Evolutionary conservation across 768 basidiomycete genomes (phyloP).

Genomic region (Boletus coccyginus): DNA sequence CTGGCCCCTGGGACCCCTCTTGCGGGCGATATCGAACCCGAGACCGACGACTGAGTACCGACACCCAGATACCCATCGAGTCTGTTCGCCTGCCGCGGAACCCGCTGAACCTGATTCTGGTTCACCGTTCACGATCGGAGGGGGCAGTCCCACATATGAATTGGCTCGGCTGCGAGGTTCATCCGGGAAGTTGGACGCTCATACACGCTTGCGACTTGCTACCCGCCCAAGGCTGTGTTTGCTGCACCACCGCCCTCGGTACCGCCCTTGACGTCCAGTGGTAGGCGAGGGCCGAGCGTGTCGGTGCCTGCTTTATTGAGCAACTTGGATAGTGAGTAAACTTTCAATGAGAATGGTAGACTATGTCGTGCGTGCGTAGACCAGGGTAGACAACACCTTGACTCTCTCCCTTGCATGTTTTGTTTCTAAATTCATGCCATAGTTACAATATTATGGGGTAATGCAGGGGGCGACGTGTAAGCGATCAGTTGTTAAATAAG

Average conservation of each 20-base stretch:
- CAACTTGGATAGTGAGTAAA: too few species aligned
- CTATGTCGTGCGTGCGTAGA: too few species aligned
- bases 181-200: constrained; percentile 79
- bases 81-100: constrained; percentile 54
- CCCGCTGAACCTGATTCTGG: constrained; percentile 33
- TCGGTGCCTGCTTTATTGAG: too few species aligned
- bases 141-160: constrained; percentile 38
- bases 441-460: too few species aligned
- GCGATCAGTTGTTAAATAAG: too few species aligned
- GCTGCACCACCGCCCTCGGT: constrained; percentile 55
- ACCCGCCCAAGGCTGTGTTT: constrained; percentile 63
- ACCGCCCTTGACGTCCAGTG: constrained; percentile 18
- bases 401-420: too few species aligned
- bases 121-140: constrained; percentile 26
- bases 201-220: constrained; percentile 74
- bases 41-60: constrained; percentile 67
- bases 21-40: constrained; percentile 62
- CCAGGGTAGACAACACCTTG: too few species aligned
- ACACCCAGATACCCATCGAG: constrained; percentile 72
- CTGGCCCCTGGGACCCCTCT: constrained; percentile 23
- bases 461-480: too few species aligned
- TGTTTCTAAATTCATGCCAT: too few species aligned
- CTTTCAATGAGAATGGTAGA: too few species aligned
- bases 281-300: constrained; percentile 23
- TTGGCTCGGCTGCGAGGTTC: constrained; percentile 62